Percentiles rank a stretch among this genome's conserved stretches.
These are phyloP conservation scores for Xanthoparmelia taractica DNA, from an alignment of 495 filamentous ascomycete species.

Conservation along the genomic window DNA sequence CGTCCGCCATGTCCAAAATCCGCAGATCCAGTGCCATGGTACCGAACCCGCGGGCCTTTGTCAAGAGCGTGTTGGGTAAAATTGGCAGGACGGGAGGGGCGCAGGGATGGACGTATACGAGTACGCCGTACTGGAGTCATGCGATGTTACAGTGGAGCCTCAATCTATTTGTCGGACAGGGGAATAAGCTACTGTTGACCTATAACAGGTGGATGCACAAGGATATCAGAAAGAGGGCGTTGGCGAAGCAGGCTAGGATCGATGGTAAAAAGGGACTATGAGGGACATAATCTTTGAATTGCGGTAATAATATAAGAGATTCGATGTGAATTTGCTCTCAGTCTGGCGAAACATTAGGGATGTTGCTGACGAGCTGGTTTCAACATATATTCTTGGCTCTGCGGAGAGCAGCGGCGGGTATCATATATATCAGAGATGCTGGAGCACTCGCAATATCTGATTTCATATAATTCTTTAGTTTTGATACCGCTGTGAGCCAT, in stretches of 20 bases:
- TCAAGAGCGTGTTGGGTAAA: conserved; percentile 68
- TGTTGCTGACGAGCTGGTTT: not conserved
- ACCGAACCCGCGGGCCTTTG: conserved; percentile 75
- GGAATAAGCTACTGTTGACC: conserved; percentile 51
- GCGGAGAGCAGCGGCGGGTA: not conserved
- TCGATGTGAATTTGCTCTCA: not conserved
- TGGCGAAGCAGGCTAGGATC: conserved; percentile 84
- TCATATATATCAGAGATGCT: not conserved
- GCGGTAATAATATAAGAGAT: not conserved
- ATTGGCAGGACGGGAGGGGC: conserved; percentile 71
- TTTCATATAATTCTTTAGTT: not conserved
- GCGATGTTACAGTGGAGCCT: conserved; percentile 80
- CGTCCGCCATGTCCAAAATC: conserved; percentile 93
- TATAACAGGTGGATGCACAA: conserved; percentile 77
- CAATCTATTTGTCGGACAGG: conserved; percentile 60
- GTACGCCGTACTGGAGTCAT: conserved; percentile 90
- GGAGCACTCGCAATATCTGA: not conserved
- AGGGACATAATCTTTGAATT: not conserved
- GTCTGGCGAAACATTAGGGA: not conserved
- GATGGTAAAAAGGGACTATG: conserved; percentile 34
- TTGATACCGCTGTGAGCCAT: not conserved
- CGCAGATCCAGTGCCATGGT: conserved; percentile 65
- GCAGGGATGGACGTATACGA: conserved; percentile 66
- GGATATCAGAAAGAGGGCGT: conserved; percentile 74
- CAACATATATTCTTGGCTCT: not conserved